phyloP scores from a whole-genome alignment of 169 alveolate species.

The Babesia caballi region DNA sequence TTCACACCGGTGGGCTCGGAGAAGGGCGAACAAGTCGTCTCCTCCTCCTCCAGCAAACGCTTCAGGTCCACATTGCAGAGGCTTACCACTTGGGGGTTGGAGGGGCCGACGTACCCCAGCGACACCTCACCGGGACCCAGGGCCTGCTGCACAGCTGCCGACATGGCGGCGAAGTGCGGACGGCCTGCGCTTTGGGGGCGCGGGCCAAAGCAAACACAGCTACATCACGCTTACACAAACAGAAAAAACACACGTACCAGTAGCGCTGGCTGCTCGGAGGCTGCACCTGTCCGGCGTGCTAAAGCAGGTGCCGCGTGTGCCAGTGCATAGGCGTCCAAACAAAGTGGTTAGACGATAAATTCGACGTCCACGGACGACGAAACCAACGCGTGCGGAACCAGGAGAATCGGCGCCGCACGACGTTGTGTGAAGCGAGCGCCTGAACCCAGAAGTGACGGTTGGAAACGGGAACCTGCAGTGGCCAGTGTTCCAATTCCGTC shows the following conservation, averaged over 20 bases:
- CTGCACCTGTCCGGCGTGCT: conserved; percentile 1
- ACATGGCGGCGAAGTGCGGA: background rate
- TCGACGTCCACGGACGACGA: too few species aligned
- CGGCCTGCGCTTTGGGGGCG: background rate
- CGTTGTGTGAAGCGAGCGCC: too few species aligned
- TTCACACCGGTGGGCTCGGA: conserved; percentile 24
- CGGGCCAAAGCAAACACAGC: background rate
- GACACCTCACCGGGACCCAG: background rate
- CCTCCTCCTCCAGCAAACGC: conserved; percentile 63
- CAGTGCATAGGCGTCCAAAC: too few species aligned
- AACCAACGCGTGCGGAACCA: too few species aligned
- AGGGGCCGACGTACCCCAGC: background rate
- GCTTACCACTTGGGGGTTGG: conserved; percentile 38
- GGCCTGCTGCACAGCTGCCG: background rate
- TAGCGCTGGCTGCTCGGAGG: background rate
- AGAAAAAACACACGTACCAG: conserved; percentile 25
- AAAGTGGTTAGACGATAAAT: too few species aligned
- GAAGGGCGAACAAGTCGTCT: conserved; percentile 54
- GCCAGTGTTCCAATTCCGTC: too few species aligned
- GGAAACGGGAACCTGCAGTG: too few species aligned
- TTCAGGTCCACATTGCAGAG: conserved; percentile 57
- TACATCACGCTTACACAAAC: conserved; percentile 17
- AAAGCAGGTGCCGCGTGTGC: too few species aligned
- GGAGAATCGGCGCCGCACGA: too few species aligned
- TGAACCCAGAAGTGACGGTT: too few species aligned